A percentile compares a stretch with the other conserved stretches of the same genome.
These are phyloP conservation scores for Clarireedia monteithiana DNA, from an alignment of 2,329 filamentous ascomycete species.

Conservation along the genomic window DNA sequence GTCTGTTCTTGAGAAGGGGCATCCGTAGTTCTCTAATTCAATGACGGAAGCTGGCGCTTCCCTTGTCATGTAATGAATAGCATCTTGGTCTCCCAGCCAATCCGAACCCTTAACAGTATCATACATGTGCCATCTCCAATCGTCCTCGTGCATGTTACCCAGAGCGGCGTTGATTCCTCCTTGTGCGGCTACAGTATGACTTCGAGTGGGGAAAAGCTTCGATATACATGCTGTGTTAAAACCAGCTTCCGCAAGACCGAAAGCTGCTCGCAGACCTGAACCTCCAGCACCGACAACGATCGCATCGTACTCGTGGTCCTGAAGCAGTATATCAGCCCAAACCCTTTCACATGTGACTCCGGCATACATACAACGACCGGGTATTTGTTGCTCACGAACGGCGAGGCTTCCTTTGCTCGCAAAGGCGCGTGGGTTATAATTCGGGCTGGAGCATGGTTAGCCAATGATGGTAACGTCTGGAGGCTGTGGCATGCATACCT, in stretches of 20 bases:
- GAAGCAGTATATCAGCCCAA: conserved; percentile 17
- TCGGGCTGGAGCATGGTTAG: conserved; percentile 48
- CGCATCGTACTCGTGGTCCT: conserved; percentile 98
- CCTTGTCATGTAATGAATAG: conserved; percentile 97
- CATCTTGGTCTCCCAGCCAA: conserved; percentile 95
- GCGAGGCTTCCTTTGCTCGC: conserved; percentile 86
- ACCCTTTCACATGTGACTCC: not conserved
- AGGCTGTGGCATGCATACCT: conserved; percentile 42
- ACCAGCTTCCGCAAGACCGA: conserved; percentile 55
- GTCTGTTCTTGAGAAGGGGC: conserved; percentile 92
- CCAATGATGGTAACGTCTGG: not conserved
- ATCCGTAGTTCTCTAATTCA: conserved; percentile 95
- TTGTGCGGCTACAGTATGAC: conserved; percentile 59
- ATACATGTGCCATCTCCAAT: conserved; percentile 99
- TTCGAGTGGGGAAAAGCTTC: conserved; percentile 59
- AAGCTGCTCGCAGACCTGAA: conserved; percentile 54
- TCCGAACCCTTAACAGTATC: conserved; percentile 97
- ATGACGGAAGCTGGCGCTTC: conserved; percentile 88
- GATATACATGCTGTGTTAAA: conserved; percentile 58
- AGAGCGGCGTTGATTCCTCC: conserved; percentile 55
- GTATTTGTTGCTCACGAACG: conserved; percentile 83
- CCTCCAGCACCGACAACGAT: conserved; percentile 59
- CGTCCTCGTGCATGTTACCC: conserved; percentile 80
- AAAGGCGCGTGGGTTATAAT: conserved; percentile 82
- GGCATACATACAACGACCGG: conserved; percentile 65